A percentile compares a stretch with the other conserved stretches of the same genome.
phyloP scores from a whole-genome alignment of 768 basidiomycete genomes.

The Agrocybe chaxingu region DNA sequence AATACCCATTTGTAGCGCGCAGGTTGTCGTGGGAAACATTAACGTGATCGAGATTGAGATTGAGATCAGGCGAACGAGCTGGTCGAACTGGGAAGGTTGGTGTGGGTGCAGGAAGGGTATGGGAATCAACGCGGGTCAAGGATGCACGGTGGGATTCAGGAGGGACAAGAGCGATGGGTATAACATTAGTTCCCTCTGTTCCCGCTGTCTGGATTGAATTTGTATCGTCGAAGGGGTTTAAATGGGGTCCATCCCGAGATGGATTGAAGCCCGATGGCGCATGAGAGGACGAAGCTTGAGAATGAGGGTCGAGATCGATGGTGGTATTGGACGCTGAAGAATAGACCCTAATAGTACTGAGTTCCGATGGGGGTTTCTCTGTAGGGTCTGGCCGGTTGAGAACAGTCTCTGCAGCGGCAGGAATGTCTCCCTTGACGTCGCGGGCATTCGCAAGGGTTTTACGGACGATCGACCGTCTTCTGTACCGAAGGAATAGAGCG shows the following conservation, averaged over 20 bases:
- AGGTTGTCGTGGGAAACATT: slow-evolving; percentile 56
- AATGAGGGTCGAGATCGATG: slow-evolving; percentile 59
- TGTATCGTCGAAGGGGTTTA: slow-evolving; percentile 74
- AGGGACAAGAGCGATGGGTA: slow-evolving; percentile 78
- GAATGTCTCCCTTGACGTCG: slow-evolving; percentile 55
- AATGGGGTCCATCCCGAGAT: slow-evolving; percentile 26
- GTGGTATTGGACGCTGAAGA: slow-evolving; percentile 44
- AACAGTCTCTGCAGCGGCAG: slow-evolving; percentile 73
- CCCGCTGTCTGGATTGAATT: slow-evolving; percentile 83
- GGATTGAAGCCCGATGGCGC: slow-evolving; percentile 39
- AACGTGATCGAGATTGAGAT: slow-evolving; percentile 61
- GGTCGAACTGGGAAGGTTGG: slow-evolving; percentile 54
- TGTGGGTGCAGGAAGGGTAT: slow-evolving; percentile 26
- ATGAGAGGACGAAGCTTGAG: slow-evolving; percentile 32
- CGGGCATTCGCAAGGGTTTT: slow-evolving; percentile 25
- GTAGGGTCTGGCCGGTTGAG: slow-evolving; percentile 81
- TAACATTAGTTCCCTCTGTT: slow-evolving; percentile 80
- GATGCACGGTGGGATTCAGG: slow-evolving; percentile 44
- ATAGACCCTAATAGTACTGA: slow-evolving; percentile 46
- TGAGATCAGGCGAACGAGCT: slow-evolving; percentile 54
- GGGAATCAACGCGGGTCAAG: slow-evolving; percentile 23
- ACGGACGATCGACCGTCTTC: slow-evolving; percentile 48
- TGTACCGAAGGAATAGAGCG: slow-evolving; percentile 59
- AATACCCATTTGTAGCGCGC: slow-evolving; percentile 31
- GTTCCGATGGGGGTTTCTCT: slow-evolving; percentile 51